Evolutionary conservation across 2,329 filamentous ascomycete genomes (phyloP).

Genomic region (Botrytis deweyae): DNA sequence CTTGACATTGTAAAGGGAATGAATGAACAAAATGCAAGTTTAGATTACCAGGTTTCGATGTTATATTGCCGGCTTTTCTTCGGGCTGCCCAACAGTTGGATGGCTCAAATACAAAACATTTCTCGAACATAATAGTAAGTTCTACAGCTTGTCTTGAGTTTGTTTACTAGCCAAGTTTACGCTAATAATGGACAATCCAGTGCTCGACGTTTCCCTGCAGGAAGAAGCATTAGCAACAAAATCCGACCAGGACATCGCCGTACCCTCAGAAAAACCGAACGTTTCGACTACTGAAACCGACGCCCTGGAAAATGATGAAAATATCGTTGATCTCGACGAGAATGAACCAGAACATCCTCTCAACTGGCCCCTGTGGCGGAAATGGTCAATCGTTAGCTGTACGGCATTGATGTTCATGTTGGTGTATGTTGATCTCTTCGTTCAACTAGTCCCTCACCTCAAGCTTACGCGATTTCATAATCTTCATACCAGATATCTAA

Average conservation of each 20-base stretch:
- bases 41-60: neutral
- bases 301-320: neutral
- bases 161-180: rapidly evolving
- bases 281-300: neutral
- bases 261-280: neutral
- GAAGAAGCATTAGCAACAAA: neutral
- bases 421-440: neutral
- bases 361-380: neutral
- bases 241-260: neutral
- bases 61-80: neutral
- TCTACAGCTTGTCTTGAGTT: neutral
- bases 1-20: no score
- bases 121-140: no score
- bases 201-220: neutral
- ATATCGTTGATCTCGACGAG: slow-evolving; percentile 11
- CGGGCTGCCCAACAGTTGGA: neutral
- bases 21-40: no score
- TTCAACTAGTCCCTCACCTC: neutral
- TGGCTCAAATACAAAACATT: neutral
- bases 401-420: slow-evolving; percentile 9
- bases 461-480: neutral
- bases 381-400: slow-evolving; percentile 13
- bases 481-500: neutral
- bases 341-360: slow-evolving; percentile 12
- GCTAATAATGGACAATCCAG: neutral